Conservation (phyloP, 305 asterid species). For the Fraxinus sp. region DNA sequence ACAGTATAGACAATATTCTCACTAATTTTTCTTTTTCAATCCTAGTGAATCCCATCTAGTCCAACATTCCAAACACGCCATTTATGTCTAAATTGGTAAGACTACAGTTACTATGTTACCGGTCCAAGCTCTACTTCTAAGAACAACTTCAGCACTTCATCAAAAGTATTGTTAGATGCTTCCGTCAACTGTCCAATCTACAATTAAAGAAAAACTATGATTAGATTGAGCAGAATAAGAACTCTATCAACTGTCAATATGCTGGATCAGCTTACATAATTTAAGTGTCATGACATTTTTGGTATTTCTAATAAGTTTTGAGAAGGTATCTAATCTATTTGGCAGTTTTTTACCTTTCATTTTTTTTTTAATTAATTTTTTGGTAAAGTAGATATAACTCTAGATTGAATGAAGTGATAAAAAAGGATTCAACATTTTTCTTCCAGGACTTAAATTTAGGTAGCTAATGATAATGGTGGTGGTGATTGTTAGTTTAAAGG, state of each 20-base stretch:
- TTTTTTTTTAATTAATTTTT: neutral
- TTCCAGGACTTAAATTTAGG: neutral
- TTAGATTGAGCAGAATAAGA: neutral
- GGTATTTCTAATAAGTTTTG: neutral
- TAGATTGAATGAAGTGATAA: neutral
- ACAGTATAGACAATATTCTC: neutral
- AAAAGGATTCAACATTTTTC: neutral
- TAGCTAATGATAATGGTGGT: neutral
- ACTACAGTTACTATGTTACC: constrained; percentile 16
- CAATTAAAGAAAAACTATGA: constrained; percentile 12
- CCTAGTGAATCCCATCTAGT: neutral
- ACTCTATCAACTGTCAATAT: constrained; percentile 3
- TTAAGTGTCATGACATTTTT: neutral
- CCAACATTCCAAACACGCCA: neutral
- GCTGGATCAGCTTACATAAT: neutral
- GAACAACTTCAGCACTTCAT: constrained; percentile 32
- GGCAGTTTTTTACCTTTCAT: neutral
- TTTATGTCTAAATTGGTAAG: neutral
- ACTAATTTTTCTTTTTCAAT: neutral
- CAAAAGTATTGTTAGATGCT: constrained; percentile 21
- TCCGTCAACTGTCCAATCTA: constrained; percentile 30
- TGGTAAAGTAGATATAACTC: neutral
- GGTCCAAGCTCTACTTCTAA: constrained; percentile 31
- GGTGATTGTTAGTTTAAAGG: neutral
- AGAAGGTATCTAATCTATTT: neutral